These are phyloP conservation scores for Quercus suber DNA, from an alignment of 306 rosid genomes.

Conservation along the genomic window DNA sequence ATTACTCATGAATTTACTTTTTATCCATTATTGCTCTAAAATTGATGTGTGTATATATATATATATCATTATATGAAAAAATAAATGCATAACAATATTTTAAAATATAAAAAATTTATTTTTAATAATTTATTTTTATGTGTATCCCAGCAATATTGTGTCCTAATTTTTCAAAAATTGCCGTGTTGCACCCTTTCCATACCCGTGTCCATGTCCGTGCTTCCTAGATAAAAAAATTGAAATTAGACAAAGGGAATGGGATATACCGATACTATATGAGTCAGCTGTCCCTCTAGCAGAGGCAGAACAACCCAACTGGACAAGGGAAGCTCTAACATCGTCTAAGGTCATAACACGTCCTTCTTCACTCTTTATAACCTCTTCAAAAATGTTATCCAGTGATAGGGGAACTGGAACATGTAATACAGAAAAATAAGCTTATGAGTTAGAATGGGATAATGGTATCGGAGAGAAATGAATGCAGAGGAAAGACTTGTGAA, in stretches of 20 bases:
- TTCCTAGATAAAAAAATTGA: background rate
- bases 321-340: conserved; percentile 65
- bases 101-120: too few species aligned
- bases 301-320: conserved; percentile 52
- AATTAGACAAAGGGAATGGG: conserved; percentile 3
- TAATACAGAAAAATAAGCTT: conserved; percentile 19
- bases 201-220: too few species aligned
- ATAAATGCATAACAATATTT: too few species aligned
- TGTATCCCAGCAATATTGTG: too few species aligned
- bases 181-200: too few species aligned
- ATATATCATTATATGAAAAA: too few species aligned
- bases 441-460: background rate
- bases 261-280: conserved; percentile 59
- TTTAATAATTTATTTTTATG: too few species aligned
- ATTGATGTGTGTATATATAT: too few species aligned
- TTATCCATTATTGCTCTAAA: too few species aligned
- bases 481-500: background rate
- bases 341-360: conserved; percentile 67
- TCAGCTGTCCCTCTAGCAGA: conserved; percentile 39
- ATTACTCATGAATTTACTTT: too few species aligned
- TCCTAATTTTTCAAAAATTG: too few species aligned
- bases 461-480: background rate
- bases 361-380: conserved; percentile 70
- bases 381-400: conserved; percentile 52
- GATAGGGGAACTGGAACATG: conserved; percentile 66